phyloP scores from a whole-genome alignment of 257 asterid species.

The Solanum corneliomulleri region DNA sequence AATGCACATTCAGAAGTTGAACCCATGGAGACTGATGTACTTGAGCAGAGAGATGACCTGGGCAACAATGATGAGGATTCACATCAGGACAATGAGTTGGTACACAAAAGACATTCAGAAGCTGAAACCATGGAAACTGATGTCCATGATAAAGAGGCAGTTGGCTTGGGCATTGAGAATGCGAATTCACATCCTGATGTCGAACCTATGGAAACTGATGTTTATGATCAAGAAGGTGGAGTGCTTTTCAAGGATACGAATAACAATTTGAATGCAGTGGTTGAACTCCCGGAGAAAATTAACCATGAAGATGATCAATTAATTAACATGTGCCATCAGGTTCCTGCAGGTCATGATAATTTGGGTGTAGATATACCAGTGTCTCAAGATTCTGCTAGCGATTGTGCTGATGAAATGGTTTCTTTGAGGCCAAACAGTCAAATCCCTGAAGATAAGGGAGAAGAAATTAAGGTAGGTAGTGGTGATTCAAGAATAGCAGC shows the following conservation, averaged over 20 bases:
- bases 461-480: constrained; percentile 10
- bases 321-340: not conserved
- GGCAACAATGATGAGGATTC: not conserved
- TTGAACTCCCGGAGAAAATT: not conserved
- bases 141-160: not conserved
- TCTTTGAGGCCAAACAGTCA: not conserved
- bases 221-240: constrained; percentile 4
- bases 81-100: not conserved
- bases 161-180: not conserved
- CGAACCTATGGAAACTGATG: not conserved
- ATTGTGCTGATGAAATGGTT: not conserved
- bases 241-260: not conserved
- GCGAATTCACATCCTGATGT: not conserved
- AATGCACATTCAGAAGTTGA: constrained; percentile 2
- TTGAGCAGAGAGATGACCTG: not conserved
- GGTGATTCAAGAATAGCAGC: not conserved
- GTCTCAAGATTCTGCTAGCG: not conserved
- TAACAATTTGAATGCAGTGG: not conserved
- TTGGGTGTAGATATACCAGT: constrained; percentile 2
- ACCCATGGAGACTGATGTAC: not conserved
- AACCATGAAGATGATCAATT: not conserved
- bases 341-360: constrained; percentile 5
- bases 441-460: constrained; percentile 2
- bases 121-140: not conserved
- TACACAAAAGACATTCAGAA: not conserved